These are phyloP conservation scores for Penicillium lagena DNA, from an alignment of 495 filamentous ascomycete genomes.

Conservation along the genomic window DNA sequence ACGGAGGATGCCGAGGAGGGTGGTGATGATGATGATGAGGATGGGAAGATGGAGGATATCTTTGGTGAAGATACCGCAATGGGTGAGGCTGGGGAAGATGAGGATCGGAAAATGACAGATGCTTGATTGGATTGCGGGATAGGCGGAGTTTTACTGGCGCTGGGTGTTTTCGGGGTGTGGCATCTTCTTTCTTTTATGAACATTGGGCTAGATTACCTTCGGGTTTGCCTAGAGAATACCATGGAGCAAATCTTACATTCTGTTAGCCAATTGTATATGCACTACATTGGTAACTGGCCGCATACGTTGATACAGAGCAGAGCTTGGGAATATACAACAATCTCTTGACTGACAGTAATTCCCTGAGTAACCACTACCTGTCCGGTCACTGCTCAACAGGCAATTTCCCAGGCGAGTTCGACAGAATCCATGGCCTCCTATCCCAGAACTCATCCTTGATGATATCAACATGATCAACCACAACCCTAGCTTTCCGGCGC, in stretches of 20 bases:
- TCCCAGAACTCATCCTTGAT: constrained; percentile 95
- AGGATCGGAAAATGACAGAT: constrained; percentile 46
- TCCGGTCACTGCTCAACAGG: constrained; percentile 42
- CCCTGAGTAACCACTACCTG: background rate
- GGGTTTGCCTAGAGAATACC: too few relatives aligned
- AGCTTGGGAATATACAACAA: background rate
- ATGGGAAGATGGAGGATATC: constrained; percentile 56
- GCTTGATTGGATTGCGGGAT: constrained; percentile 17
- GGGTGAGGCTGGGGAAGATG: constrained; percentile 36
- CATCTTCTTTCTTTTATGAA: constrained; percentile 4
- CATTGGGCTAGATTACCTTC: too few relatives aligned
- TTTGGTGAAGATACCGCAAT: constrained; percentile 46
- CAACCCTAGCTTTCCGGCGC: constrained; percentile 66
- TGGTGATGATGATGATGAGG: constrained; percentile 42
- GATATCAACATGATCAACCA: constrained; percentile 81
- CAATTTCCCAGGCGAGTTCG: constrained; percentile 62
- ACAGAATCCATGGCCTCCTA: constrained; percentile 76
- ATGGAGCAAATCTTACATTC: too few relatives aligned
- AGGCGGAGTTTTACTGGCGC: constrained; percentile 15
- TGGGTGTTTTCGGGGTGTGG: constrained; percentile 6
- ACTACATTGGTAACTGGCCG: too few relatives aligned
- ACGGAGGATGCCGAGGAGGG: constrained; percentile 32
- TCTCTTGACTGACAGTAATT: constrained; percentile 6
- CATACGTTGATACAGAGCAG: too few relatives aligned
- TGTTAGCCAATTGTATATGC: too few relatives aligned